A percentile compares a stretch with the other conserved stretches of the same genome.
Conservation (phyloP, 2,329 filamentous ascomycete genomes). For the Peltaster fructicola region DNA sequence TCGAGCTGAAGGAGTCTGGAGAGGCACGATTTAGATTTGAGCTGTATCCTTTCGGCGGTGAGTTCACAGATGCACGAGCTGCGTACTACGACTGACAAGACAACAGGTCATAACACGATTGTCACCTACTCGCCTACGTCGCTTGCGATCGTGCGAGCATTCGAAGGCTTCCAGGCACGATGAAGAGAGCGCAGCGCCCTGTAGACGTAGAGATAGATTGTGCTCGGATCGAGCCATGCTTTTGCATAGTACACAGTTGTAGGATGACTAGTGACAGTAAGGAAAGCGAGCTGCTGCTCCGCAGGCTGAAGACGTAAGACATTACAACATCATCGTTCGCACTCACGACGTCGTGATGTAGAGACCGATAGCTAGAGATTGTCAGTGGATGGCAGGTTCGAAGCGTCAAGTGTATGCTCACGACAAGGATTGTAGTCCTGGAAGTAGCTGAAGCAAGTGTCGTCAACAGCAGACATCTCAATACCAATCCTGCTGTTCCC, state of each 20-base stretch:
- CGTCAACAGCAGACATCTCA: constrained; percentile 33
- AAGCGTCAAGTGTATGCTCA: constrained; percentile 2
- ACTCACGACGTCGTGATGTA: constrained; percentile 4
- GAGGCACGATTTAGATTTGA: constrained; percentile 23
- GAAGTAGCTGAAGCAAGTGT: constrained; percentile 41
- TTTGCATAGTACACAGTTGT: no score
- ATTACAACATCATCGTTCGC: no score
- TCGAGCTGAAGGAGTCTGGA: constrained; percentile 10
- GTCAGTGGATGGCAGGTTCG: constrained; percentile 1
- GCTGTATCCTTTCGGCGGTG: constrained; percentile 26
- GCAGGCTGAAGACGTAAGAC: no score
- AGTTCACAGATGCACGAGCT: constrained; percentile 5
- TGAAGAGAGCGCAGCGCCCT: no score
- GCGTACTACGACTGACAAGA: no score
- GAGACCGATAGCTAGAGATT: constrained; percentile 4
- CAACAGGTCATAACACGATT: constrained; percentile 55
- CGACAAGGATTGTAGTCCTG: constrained; percentile 40
- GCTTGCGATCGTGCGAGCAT: constrained; percentile 47
- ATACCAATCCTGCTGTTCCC: constrained; percentile 35
- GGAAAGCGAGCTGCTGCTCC: no score
- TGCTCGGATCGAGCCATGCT: no score
- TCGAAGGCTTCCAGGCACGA: no score
- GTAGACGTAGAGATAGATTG: no score
- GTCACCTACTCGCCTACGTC: constrained; percentile 47
- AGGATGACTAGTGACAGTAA: no score